Percentiles rank a stretch among this genome's conserved stretches.
phyloP scores from a whole-genome alignment of 2,329 filamentous ascomycete species.

The Coccinonectria pachysandricola region DNA sequence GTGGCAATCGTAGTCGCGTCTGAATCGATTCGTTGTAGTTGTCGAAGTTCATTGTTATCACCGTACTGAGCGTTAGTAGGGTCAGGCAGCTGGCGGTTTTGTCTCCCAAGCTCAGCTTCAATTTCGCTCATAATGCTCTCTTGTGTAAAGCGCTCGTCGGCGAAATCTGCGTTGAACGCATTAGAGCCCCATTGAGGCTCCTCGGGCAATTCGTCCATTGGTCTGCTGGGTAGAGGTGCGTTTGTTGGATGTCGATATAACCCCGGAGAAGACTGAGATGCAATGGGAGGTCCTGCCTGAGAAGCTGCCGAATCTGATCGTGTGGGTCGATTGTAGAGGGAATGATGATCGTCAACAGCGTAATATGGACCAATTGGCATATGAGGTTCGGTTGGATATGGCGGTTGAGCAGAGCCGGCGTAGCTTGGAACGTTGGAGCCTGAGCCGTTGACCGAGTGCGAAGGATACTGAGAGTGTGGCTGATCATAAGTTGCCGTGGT shows the following conservation, averaged over 20 bases:
- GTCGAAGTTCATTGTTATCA: constrained; percentile 36
- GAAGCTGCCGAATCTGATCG: constrained; percentile 43
- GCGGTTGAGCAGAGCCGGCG: too few relatives aligned
- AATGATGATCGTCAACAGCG: constrained; percentile 34
- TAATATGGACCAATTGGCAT: constrained; percentile 45
- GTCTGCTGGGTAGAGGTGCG: constrained; percentile 47
- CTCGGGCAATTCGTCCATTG: constrained; percentile 34
- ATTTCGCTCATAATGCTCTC: constrained; percentile 49
- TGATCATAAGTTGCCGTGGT: constrained; percentile 29
- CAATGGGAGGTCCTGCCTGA: constrained; percentile 33
- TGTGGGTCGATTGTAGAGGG: constrained; percentile 33
- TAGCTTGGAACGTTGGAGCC: too few relatives aligned
- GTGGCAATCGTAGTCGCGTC: constrained; percentile 33
- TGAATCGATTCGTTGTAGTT: constrained; percentile 40
- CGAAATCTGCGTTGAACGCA: constrained; percentile 23
- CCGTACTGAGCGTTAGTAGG: constrained; percentile 36
- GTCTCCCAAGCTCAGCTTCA: constrained; percentile 38
- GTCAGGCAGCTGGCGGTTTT: constrained; percentile 26
- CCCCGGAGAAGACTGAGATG: constrained; percentile 33
- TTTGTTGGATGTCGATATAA: constrained; percentile 49
- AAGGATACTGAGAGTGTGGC: constrained; percentile 24
- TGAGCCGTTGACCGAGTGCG: constrained; percentile 23
- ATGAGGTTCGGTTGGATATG: constrained; percentile 42
- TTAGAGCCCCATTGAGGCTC: constrained; percentile 32
- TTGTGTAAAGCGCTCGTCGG: constrained; percentile 32